phyloP scores from a whole-genome alignment of 176 grass and related monocot species.

The Oryza glumipatula region DNA sequence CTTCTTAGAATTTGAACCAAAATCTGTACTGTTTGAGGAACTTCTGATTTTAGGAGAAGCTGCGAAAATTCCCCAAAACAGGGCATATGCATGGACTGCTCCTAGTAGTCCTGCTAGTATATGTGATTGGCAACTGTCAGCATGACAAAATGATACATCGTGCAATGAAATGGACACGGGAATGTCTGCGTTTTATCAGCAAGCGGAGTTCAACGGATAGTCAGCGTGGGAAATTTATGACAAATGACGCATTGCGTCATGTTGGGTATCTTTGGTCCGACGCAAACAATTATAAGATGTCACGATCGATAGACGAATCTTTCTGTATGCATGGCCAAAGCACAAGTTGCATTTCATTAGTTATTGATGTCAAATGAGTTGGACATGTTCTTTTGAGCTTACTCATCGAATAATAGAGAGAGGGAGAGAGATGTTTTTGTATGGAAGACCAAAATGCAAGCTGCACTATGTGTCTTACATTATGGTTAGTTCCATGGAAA shows the following conservation, averaged over 20 bases:
- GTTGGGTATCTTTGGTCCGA: not conserved
- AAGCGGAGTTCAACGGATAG: conserved; percentile 29
- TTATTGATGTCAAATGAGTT: not conserved
- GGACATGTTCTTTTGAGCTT: too few relatives aligned
- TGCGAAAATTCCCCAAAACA: too few relatives aligned
- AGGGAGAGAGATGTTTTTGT: too few relatives aligned
- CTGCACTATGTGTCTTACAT: too few relatives aligned
- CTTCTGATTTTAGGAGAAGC: too few relatives aligned
- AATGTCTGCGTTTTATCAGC: not conserved
- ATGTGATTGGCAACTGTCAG: not conserved
- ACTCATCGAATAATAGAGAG: too few relatives aligned
- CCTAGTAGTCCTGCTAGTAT: too few relatives aligned
- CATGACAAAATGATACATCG: not conserved
- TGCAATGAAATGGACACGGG: not conserved
- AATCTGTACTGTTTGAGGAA: too few relatives aligned
- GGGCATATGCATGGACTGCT: too few relatives aligned
- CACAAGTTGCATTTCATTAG: conserved; percentile 13
- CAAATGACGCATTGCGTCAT: not conserved
- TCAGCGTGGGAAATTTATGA: conserved; percentile 9
- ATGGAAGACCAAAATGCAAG: too few relatives aligned
- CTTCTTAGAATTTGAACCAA: too few relatives aligned
- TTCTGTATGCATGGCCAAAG: not conserved
- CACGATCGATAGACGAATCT: conserved; percentile 21
- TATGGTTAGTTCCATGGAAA: too few relatives aligned
- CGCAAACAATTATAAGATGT: conserved; percentile 9